Evolutionary conservation across 257 asterid species (phyloP).

Genomic region (Eucommia ulmoides): DNA sequence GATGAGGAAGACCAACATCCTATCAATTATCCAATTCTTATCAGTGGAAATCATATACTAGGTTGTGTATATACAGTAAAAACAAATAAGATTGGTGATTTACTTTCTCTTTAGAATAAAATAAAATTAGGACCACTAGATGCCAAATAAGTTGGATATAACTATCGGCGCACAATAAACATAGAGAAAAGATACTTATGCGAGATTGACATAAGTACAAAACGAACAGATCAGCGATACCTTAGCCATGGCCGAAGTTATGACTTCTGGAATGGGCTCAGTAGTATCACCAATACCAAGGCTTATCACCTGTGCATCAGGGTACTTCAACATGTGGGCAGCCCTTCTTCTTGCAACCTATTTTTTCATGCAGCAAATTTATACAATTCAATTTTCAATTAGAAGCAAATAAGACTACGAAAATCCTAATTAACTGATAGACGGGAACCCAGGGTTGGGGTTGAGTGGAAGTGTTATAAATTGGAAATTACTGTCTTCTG

Average conservation of each 20-base stretch:
- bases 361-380: slow-evolving; percentile 8
- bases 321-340: slow-evolving; percentile 65
- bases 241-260: slow-evolving; percentile 83
- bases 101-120: too few relatives aligned
- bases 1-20: too few relatives aligned
- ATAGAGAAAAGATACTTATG: too few relatives aligned
- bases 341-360: slow-evolving; percentile 80
- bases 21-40: too few relatives aligned
- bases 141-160: too few relatives aligned
- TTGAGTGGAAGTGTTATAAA: neutral
- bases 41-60: too few relatives aligned
- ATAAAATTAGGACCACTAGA: too few relatives aligned
- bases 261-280: slow-evolving; percentile 88
- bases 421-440: neutral
- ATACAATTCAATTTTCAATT: neutral
- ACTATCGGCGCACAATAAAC: too few relatives aligned
- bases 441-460: neutral
- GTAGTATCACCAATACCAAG: slow-evolving; percentile 99
- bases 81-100: too few relatives aligned
- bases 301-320: slow-evolving; percentile 87
- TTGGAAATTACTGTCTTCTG: neutral
- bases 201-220: neutral
- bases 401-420: neutral
- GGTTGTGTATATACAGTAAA: too few relatives aligned
- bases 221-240: slow-evolving; percentile 21